Conservation (phyloP, 768 basidiomycete species). For the Calocera cornea region DNA sequence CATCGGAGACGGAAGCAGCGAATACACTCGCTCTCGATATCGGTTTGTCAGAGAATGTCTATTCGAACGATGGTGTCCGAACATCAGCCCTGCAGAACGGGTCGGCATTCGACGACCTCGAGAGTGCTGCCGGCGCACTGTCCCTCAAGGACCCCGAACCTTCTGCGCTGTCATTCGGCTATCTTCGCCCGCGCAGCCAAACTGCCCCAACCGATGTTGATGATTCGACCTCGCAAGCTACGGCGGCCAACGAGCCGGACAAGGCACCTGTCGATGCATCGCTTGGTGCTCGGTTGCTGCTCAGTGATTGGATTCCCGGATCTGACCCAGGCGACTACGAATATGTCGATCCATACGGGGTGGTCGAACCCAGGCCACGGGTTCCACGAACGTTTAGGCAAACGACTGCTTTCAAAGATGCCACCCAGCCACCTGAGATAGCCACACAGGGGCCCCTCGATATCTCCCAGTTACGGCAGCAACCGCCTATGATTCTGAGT, state of each 20-base stretch:
- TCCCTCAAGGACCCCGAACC: conserved; percentile 39
- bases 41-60: conserved; percentile 43
- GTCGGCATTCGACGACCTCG: conserved; percentile 28
- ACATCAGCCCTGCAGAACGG: conserved; percentile 16
- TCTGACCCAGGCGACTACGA: conserved; percentile 36
- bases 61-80: conserved; percentile 34
- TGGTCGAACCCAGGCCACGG: not conserved
- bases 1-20: conserved; percentile 30
- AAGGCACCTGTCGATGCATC: conserved; percentile 23
- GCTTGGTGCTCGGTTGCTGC: conserved; percentile 45
- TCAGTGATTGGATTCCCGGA: conserved; percentile 56
- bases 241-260: not conserved
- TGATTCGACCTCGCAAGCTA: conserved; percentile 17
- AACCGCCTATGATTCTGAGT: conserved; percentile 7
- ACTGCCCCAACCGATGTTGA: conserved; percentile 15
- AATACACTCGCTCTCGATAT: conserved; percentile 55
- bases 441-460: conserved; percentile 7
- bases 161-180: conserved; percentile 48
- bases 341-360: conserved; percentile 42
- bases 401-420: not conserved
- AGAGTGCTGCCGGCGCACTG: conserved; percentile 33
- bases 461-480: not conserved
- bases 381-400: not conserved
- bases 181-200: conserved; percentile 36
- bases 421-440: conserved; percentile 17